Evolutionary conservation across 2,329 filamentous ascomycete species (phyloP).

Genomic region (Hypoxylon rubiginosum): DNA sequence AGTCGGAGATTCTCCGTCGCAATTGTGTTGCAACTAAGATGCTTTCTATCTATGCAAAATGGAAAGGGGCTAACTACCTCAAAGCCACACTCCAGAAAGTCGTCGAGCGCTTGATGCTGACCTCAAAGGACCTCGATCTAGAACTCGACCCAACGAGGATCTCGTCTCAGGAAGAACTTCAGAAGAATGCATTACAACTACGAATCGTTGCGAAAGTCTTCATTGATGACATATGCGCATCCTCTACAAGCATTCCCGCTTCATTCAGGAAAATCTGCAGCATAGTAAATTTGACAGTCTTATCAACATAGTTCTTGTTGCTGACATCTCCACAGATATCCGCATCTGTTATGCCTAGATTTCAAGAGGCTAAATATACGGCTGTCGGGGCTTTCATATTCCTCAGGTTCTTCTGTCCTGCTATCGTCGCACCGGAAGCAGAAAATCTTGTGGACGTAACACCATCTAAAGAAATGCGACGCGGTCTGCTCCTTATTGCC

Average conservation of each 20-base stretch:
- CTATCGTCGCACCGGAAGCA: constrained; percentile 77
- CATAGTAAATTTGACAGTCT: constrained; percentile 63
- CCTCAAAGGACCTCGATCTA: constrained; percentile 75
- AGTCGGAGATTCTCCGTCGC: constrained; percentile 75
- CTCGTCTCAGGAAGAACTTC: constrained; percentile 70
- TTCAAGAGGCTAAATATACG: constrained; percentile 78
- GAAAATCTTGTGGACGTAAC: constrained; percentile 73
- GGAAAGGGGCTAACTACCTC: constrained; percentile 76
- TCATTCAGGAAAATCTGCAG: constrained; percentile 77
- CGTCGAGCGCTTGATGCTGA: constrained; percentile 74
- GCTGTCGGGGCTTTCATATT: constrained; percentile 80
- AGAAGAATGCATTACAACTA: constrained; percentile 75
- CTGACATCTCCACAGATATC: constrained; percentile 63
- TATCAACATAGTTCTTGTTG: background rate
- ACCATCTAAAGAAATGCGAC: constrained; percentile 77
- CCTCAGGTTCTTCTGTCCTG: constrained; percentile 78
- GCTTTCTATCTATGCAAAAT: constrained; percentile 78
- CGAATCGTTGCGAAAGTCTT: constrained; percentile 78
- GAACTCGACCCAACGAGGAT: constrained; percentile 76
- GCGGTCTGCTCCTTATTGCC: constrained; percentile 76
- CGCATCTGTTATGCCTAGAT: constrained; percentile 71
- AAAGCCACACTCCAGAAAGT: constrained; percentile 75
- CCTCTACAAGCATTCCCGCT: constrained; percentile 70
- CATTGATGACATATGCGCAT: constrained; percentile 77
- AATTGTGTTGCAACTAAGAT: constrained; percentile 81